Evolutionary conservation across 2,329 filamentous ascomycete genomes (phyloP), one percentile per base, ranked within the genome.

Genomic region (Fusarium incarnatum): DNA sequence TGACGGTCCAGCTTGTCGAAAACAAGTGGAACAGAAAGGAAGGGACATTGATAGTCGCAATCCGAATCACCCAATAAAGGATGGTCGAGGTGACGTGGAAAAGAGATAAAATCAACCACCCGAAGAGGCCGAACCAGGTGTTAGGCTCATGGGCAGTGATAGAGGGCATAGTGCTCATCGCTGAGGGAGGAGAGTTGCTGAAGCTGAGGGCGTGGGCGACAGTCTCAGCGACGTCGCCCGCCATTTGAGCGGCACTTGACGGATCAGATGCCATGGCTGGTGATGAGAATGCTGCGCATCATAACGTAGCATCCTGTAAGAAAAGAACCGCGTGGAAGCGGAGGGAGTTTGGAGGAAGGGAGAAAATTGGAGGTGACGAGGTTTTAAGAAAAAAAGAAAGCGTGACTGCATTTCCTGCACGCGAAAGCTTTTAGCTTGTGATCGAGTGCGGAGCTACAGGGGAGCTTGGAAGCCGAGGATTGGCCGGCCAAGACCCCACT

Each of bases 1-100:
- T 99, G 77, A 99, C 93, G 1, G 96, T 99, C 84, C 97, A 84
- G 80, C 93, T 98, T 70, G 94, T 95, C 8, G 94, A 97, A 77
- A 97, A 93, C 67, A 97, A 85, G 8, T 90, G 92, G 79, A 97
- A 99, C 20, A 98, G 87, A 80, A 96, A 89, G 78, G 93, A 94
- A 45, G 96, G 96, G 63, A 98, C 80, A 18, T 93, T 97, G 72
- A 98, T 94, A 27, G 95, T 97, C 20, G 91, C 88, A 76, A 97
- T 92, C 66, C 92, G 93, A 73, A 97, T 89, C 57, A 90, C 81
- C 90, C 92, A 97, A 82, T 96, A 97, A 44, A 91, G 76, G 32
- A 90, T 80, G 22, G 83, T 85, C 20, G 89, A 88, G 44, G 87
- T 78, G 42, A 88, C 75, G 56, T 88, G 87, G 60, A 91, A 79